Percentiles rank a stretch among this genome's conserved stretches.
Conservation (phyloP, 106 monocot species). For the Cymbidium sinense region DNA sequence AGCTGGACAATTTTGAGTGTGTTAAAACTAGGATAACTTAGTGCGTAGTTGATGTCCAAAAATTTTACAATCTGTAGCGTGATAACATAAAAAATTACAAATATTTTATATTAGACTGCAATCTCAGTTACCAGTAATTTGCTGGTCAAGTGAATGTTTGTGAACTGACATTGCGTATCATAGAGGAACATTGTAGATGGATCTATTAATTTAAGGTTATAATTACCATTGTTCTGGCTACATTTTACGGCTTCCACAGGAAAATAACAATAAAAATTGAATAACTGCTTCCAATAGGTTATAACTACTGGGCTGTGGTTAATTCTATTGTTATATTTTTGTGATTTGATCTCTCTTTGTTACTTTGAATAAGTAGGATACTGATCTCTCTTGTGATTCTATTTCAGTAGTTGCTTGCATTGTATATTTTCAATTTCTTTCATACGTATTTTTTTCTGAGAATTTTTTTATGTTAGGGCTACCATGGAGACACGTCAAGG, state of each 20-base stretch:
- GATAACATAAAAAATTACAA: not conserved
- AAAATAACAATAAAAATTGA: not conserved
- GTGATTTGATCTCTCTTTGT: not conserved
- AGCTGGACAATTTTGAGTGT: not conserved
- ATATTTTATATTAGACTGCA: not conserved
- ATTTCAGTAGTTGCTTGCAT: not conserved
- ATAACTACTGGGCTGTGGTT: not conserved
- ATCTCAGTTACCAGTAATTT: not conserved
- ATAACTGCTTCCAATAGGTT: not conserved
- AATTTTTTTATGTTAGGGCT: constrained; percentile 53
- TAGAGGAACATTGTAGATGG: not conserved
- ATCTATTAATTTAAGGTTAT: not conserved
- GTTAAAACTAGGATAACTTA: not conserved
- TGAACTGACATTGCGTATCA: not conserved
- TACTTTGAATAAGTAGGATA: not conserved
- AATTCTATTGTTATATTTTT: not conserved
- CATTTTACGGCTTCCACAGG: not conserved
- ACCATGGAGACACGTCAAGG: constrained; percentile 92
- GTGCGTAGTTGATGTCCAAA: not conserved
- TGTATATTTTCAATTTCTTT: not conserved
- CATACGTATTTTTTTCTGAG: not conserved
- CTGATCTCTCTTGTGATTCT: not conserved
- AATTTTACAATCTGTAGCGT: not conserved
- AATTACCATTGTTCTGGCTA: not conserved
- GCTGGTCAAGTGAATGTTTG: not conserved